Percentiles rank a stretch among this genome's conserved stretches.
Evolutionary conservation across 1,139 yeast species (phyloP).

Genomic region (Sugiyamaella castrensis): DNA sequence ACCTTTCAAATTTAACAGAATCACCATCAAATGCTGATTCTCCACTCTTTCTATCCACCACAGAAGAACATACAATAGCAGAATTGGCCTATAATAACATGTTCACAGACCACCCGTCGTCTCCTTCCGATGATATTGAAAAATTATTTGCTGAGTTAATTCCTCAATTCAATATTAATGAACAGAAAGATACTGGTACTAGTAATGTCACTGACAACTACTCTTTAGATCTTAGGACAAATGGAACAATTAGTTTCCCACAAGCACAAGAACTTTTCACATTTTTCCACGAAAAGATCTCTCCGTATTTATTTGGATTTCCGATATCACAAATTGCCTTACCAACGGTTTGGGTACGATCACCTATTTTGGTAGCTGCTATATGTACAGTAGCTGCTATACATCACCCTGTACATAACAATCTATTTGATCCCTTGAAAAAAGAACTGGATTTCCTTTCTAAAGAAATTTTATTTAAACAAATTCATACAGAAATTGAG

Average conservation of each 20-base stretch:
- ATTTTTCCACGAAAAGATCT: slow-evolving; percentile 54
- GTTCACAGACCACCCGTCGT: not conserved
- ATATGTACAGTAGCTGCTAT: slow-evolving; percentile 62
- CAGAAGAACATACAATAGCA: slow-evolving; percentile 4
- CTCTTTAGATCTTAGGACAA: slow-evolving; percentile 13
- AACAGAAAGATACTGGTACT: slow-evolving; percentile 4
- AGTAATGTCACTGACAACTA: not conserved
- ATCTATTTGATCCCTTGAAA: slow-evolving; percentile 43
- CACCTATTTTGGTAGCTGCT: slow-evolving; percentile 61
- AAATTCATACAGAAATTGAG: slow-evolving; percentile 43
- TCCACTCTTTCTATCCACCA: not conserved
- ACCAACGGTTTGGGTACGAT: slow-evolving; percentile 51
- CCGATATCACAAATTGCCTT: slow-evolving; percentile 52
- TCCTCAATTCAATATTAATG: not conserved
- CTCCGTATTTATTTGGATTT: slow-evolving; percentile 67
- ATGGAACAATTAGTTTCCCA: slow-evolving; percentile 26
- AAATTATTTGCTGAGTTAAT: not conserved
- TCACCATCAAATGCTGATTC: not conserved
- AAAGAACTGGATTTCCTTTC: slow-evolving; percentile 47
- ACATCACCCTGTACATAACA: slow-evolving; percentile 51
- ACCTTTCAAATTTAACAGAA: too few relatives aligned
- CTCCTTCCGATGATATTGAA: slow-evolving; percentile 2
- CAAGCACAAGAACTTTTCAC: slow-evolving; percentile 53
- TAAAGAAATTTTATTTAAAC: slow-evolving; percentile 44
- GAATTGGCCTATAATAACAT: slow-evolving; percentile 3